Conservation (phyloP, 495 filamentous ascomycete species). For the Aspergillus conjunctus region DNA sequence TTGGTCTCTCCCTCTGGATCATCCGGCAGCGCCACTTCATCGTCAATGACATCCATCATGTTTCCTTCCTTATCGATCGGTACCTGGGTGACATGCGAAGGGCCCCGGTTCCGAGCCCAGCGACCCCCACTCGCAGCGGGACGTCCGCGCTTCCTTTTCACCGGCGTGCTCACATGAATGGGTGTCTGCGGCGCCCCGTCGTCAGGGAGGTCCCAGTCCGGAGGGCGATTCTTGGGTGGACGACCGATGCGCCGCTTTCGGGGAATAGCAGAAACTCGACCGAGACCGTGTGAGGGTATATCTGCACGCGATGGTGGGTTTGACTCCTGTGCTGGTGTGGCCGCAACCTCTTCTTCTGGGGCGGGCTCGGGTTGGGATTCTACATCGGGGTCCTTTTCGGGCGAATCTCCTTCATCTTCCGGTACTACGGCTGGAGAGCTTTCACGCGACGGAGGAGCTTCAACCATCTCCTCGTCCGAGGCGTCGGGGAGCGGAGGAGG, state of each 20-base stretch:
- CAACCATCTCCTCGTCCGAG: slow-evolving; percentile 54
- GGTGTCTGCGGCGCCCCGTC: slow-evolving; percentile 55
- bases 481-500: slow-evolving; percentile 45
- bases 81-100: slow-evolving; percentile 75
- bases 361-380: slow-evolving; percentile 36
- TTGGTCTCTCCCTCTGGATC: slow-evolving; percentile 90
- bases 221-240: slow-evolving; percentile 79
- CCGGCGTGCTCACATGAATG: slow-evolving; percentile 58
- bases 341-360: slow-evolving; percentile 36
- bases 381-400: slow-evolving; percentile 35
- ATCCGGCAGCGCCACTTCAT: slow-evolving; percentile 86
- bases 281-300: slow-evolving; percentile 35
- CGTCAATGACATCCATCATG: slow-evolving; percentile 84
- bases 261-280: slow-evolving; percentile 56
- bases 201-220: slow-evolving; percentile 70
- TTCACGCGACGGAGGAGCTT: slow-evolving; percentile 43
- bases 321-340: slow-evolving; percentile 43
- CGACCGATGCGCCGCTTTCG: slow-evolving; percentile 81
- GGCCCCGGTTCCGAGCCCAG: slow-evolving; percentile 66
- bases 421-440: slow-evolving; percentile 35
- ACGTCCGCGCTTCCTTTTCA: slow-evolving; percentile 67
- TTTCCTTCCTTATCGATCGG: slow-evolving; percentile 95
- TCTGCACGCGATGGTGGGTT: slow-evolving; percentile 39
- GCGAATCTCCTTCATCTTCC: slow-evolving; percentile 32
- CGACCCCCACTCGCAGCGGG: slow-evolving; percentile 68